Percentiles rank a stretch among this genome's conserved stretches.
Conservation (phyloP, 306 rosid species). For the Vigna trinervia region DNA sequence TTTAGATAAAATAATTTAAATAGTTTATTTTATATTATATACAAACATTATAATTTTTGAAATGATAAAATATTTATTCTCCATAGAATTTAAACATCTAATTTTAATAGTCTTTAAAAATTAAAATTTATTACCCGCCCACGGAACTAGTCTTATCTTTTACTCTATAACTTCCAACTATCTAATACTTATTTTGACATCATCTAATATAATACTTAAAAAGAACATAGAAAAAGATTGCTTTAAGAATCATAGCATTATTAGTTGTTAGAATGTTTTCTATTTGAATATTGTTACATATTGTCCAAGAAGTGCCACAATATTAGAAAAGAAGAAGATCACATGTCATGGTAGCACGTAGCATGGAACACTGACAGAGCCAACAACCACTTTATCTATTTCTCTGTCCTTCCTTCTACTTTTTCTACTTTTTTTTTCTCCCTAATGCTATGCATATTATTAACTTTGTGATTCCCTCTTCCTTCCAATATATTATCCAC, state of each 20-base stretch:
- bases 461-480: conserved; percentile 43
- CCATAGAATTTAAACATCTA: no score
- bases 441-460: conserved; percentile 23
- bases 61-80: no score
- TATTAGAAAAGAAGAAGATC: background rate
- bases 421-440: background rate
- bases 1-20: no score
- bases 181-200: no score
- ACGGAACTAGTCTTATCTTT: background rate
- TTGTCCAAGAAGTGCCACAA: conserved; percentile 10
- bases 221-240: background rate
- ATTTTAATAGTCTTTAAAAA: background rate
- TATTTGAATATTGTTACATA: background rate
- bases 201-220: background rate
- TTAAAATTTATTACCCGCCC: background rate
- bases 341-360: conserved; percentile 23
- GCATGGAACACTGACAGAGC: conserved; percentile 46
- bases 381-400: conserved; percentile 39
- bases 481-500: background rate
- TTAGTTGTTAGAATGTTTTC: background rate
- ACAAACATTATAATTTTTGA: no score
- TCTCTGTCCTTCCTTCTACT: no score
- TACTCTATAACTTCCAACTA: no score
- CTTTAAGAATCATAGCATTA: background rate
- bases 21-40: no score